Percentiles rank a stretch among this genome's conserved stretches.
Conservation (phyloP, 225 moss, liverwort and hornwort species). For the Rhytidiadelphus loreus region DNA sequence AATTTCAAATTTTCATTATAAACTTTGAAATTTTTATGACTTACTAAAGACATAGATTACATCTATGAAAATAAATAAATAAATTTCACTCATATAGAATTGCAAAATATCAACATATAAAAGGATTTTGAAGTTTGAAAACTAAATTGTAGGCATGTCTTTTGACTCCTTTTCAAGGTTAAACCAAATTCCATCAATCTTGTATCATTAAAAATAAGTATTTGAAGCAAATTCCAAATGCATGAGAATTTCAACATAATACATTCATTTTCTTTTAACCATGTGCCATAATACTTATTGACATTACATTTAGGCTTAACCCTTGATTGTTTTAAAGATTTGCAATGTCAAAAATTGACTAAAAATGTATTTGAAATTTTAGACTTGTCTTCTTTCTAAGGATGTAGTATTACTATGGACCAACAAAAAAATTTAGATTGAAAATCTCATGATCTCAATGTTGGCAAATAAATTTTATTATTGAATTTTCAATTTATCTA, state of each 20-base stretch:
- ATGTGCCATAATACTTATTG: background rate
- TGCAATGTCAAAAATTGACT: background rate
- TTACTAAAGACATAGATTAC: background rate
- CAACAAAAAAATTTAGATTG: background rate
- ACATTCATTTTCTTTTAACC: background rate
- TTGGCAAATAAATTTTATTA: background rate
- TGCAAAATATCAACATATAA: background rate
- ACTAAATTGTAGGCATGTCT: rapidly evolving
- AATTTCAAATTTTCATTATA: background rate
- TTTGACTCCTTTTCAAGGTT: background rate
- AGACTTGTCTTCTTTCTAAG: background rate
- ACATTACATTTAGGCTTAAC: background rate
- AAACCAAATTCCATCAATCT: background rate
- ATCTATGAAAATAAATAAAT: background rate
- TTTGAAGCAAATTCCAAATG: background rate
- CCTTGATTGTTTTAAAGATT: background rate
- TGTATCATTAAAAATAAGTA: background rate
- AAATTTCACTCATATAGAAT: background rate
- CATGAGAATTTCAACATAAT: background rate
- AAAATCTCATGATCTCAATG: background rate
- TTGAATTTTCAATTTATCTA: background rate
- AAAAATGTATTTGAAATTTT: background rate
- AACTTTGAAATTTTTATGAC: too few species aligned
- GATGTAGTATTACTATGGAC: background rate
- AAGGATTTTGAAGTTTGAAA: background rate